These are phyloP conservation scores for Raphidocelis subcapitata DNA, from an alignment of 139 green algal genomes.

Conservation along the genomic window DNA sequence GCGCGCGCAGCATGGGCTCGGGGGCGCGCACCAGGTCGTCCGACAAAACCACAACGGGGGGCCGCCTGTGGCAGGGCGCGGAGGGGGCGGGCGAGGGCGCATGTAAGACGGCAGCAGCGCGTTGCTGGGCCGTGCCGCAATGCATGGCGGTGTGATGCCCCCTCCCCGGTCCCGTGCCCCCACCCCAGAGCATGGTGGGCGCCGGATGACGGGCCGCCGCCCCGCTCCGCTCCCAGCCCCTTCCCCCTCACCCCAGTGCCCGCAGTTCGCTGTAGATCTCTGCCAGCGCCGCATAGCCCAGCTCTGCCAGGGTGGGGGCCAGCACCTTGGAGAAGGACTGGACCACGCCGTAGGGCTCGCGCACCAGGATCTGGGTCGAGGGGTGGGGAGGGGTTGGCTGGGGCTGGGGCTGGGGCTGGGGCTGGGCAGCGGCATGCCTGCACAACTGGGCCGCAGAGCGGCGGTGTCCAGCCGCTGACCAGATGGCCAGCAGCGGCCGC, in stretches of 20 bases:
- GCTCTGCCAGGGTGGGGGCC: constrained; percentile 64
- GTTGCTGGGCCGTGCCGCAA: too few relatives aligned
- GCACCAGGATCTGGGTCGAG: constrained; percentile 46
- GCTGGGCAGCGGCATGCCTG: not conserved
- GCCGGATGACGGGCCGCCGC: too few relatives aligned
- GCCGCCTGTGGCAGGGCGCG: too few relatives aligned
- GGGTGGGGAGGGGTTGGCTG: not conserved
- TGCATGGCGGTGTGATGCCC: too few relatives aligned
- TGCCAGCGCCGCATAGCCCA: constrained; percentile 57
- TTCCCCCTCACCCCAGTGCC: constrained; percentile 39
- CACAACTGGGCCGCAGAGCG: constrained; percentile 9
- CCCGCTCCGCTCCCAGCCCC: too few relatives aligned
- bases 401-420: too few relatives aligned
- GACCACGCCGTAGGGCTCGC: constrained; percentile 59
- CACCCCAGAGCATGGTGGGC: too few relatives aligned
- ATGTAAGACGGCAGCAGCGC: too few relatives aligned
- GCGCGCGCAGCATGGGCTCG: constrained; percentile 49
- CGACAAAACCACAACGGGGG: constrained; percentile 59
- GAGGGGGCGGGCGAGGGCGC: too few relatives aligned
- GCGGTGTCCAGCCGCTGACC: not conserved
- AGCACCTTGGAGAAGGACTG: constrained; percentile 64
- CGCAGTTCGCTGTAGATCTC: constrained; percentile 74
- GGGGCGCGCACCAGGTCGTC: constrained; percentile 60
- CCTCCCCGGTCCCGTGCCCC: too few relatives aligned
- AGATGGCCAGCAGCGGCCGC: too few relatives aligned